Percentiles rank a stretch among this genome's conserved stretches.
phyloP scores from a whole-genome alignment of 345 rosid genomes.

The Iberis pinnata region DNA sequence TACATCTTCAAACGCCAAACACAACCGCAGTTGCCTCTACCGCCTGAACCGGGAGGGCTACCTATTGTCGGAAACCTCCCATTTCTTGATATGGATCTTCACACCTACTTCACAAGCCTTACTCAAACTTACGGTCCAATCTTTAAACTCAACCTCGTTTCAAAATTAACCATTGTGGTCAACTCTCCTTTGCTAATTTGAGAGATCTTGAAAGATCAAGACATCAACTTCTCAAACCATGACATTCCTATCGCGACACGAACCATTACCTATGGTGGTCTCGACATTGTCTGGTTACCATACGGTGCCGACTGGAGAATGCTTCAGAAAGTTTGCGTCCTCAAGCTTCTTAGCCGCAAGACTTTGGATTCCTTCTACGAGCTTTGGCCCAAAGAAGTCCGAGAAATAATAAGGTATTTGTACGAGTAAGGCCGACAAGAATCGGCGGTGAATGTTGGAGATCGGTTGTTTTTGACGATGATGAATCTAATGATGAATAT shows the following conservation, averaged over 20 bases:
- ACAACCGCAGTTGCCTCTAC: slow-evolving; percentile 19
- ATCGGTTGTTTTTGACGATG: slow-evolving; percentile 30
- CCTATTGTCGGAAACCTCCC: slow-evolving; percentile 41
- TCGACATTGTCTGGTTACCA: slow-evolving; percentile 28
- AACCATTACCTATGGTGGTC: slow-evolving; percentile 30
- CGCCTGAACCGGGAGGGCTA: slow-evolving; percentile 42
- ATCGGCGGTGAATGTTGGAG: slow-evolving; percentile 33
- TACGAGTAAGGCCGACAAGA: slow-evolving; percentile 9
- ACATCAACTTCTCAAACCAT: slow-evolving; percentile 37
- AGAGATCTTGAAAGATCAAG: slow-evolving; percentile 38
- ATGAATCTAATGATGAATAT: slow-evolving; percentile 34
- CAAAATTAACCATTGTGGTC: slow-evolving; percentile 30
- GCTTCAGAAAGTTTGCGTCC: slow-evolving; percentile 31
- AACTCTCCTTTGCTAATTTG: slow-evolving; percentile 33
- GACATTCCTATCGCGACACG: slow-evolving; percentile 28
- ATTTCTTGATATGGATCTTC: slow-evolving; percentile 38
- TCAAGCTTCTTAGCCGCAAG: slow-evolving; percentile 27
- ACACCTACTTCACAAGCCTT: slow-evolving; percentile 29
- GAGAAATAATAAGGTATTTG: slow-evolving; percentile 19
- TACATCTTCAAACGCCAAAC: background rate
- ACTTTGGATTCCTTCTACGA: slow-evolving; percentile 33
- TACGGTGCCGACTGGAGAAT: slow-evolving; percentile 41
- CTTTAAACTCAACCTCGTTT: slow-evolving; percentile 32
- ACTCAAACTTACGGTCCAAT: slow-evolving; percentile 35
- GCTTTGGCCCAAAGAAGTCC: slow-evolving; percentile 28